Conservation (phyloP, 805 yeast species). For the Lipomyces lipofer region DNA sequence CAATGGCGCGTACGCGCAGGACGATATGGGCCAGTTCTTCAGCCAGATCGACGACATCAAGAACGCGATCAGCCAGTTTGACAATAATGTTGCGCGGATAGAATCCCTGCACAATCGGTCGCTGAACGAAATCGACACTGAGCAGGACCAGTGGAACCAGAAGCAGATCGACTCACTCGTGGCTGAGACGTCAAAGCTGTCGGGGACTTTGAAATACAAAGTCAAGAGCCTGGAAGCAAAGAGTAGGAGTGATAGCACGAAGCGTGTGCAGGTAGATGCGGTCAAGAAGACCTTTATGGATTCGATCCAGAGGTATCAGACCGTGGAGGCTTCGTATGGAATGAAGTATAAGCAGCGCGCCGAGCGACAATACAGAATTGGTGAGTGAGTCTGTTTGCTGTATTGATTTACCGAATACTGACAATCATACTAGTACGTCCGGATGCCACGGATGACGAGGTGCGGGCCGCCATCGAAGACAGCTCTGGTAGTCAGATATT, state of each 20-base stretch:
- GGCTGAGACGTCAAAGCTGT: constrained; percentile 76
- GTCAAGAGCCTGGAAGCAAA: constrained; percentile 72
- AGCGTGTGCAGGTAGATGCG: constrained; percentile 87
- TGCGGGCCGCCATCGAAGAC: constrained; percentile 50
- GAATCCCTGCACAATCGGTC: constrained; percentile 70
- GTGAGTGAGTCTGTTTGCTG: constrained; percentile 71
- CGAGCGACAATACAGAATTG: constrained; percentile 87
- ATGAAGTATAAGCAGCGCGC: constrained; percentile 85
- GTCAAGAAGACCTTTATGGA: constrained; percentile 81
- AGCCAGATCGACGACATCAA: constrained; percentile 67
- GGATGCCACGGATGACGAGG: constrained; percentile 25
- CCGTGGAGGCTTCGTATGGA: constrained; percentile 81
- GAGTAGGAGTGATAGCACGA: constrained; percentile 59
- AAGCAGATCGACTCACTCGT: constrained; percentile 74
- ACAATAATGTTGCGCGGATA: constrained; percentile 65
- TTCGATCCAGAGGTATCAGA: constrained; percentile 81
- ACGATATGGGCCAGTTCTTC: constrained; percentile 50
- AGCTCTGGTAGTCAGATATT: constrained; percentile 84
- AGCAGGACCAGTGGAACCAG: constrained; percentile 61
- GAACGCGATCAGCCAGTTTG: constrained; percentile 67
- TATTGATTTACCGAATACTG: no score
- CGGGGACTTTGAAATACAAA: constrained; percentile 68
- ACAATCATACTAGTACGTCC: constrained; percentile 24
- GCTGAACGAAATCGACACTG: constrained; percentile 69
- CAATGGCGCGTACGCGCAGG: constrained; percentile 13